Evolutionary conservation across 306 rosid species (phyloP).

Genomic region (Vicia sativa): DNA sequence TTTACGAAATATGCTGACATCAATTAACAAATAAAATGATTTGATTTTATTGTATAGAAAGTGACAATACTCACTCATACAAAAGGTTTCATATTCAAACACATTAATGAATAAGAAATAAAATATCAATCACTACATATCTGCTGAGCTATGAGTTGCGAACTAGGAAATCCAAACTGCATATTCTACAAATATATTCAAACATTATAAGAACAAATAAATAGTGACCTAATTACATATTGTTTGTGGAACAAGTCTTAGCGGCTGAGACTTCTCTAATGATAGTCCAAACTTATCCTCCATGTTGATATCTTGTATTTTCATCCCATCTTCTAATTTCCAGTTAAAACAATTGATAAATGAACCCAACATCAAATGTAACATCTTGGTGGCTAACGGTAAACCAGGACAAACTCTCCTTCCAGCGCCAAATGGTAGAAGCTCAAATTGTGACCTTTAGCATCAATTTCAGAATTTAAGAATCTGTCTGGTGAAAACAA

Average conservation of each 20-base stretch:
- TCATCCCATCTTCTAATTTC: conserved; percentile 47
- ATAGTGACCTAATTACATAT: background rate
- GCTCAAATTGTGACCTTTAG: conserved; percentile 35
- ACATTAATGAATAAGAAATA: too few relatives aligned
- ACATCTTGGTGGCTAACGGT: conserved; percentile 42
- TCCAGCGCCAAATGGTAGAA: conserved; percentile 37
- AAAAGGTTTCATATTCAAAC: too few relatives aligned
- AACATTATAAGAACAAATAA: too few relatives aligned
- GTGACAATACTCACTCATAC: too few relatives aligned
- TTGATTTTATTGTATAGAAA: too few relatives aligned
- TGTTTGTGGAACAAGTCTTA: conserved; percentile 42
- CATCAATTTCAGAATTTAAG: conserved; percentile 36
- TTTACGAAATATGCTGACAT: too few relatives aligned
- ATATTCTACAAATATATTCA: too few relatives aligned
- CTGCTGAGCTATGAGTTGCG: too few relatives aligned
- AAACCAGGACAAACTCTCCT: conserved; percentile 43
- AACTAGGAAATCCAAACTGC: too few relatives aligned
- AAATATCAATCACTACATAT: too few relatives aligned
- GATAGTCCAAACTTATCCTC: conserved; percentile 49
- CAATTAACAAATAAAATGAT: too few relatives aligned
- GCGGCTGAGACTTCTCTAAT: conserved; percentile 36
- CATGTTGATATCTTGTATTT: conserved; percentile 42
- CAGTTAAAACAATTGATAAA: conserved; percentile 51
- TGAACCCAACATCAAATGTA: conserved; percentile 45
- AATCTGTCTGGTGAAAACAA: conserved; percentile 55